These are phyloP conservation scores for Ophiostoma novo-ulmi DNA, from an alignment of 2,329 filamentous ascomycete species.

Conservation along the genomic window DNA sequence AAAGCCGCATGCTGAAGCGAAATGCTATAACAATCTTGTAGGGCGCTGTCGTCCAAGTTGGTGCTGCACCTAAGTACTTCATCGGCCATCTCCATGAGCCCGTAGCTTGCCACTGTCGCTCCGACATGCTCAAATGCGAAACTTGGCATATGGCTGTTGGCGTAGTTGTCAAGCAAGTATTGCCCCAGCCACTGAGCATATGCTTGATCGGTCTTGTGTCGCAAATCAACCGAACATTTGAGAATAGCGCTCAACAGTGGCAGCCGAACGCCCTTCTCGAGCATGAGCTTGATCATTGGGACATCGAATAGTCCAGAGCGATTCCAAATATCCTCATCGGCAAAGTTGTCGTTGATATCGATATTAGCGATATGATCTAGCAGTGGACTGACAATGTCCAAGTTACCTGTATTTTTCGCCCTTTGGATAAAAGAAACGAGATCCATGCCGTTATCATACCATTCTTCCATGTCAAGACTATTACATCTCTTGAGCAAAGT, in stretches of 20 bases:
- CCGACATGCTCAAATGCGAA: background rate
- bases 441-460: background rate
- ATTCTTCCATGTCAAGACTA: background rate
- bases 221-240: background rate
- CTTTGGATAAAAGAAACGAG: background rate
- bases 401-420: background rate
- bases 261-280: background rate
- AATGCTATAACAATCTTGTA: background rate
- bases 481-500: background rate
- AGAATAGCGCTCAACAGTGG: background rate
- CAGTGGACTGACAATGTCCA: background rate
- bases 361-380: background rate
- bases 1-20: background rate
- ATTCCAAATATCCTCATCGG: accelerated
- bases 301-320: accelerated
- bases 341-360: background rate
- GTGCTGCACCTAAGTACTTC: background rate
- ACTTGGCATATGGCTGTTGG: background rate
- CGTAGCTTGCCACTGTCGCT: background rate
- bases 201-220: background rate
- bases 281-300: background rate
- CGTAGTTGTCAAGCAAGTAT: background rate
- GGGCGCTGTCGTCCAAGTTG: background rate
- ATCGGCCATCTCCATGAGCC: background rate
- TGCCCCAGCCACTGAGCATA: background rate